A percentile compares a stretch with the other conserved stretches of the same genome.
These are phyloP conservation scores for Piper longum DNA, from an alignment of 164 flowering plant species.

Conservation along the genomic window DNA sequence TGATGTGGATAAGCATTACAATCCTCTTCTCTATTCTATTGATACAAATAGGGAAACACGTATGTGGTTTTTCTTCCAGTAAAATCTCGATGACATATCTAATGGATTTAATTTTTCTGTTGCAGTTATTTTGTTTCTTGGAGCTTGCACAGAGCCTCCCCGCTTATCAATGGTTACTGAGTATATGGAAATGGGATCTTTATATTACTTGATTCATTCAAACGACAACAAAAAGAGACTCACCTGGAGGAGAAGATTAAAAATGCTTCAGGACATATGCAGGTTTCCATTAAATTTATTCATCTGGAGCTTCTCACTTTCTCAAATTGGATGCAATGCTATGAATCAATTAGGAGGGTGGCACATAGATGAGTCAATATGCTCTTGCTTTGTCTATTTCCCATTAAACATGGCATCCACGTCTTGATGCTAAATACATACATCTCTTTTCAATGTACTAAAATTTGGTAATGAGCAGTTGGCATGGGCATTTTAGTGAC, in stretches of 20 bases:
- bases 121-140: conserved; percentile 92
- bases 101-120: not conserved
- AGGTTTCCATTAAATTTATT: conserved; percentile 30
- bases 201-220: conserved; percentile 69
- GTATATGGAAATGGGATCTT: conserved; percentile 95
- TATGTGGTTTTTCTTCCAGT: no score
- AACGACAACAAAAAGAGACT: conserved; percentile 89
- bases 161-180: conserved; percentile 92
- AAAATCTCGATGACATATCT: no score
- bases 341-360: not conserved
- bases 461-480: no score
- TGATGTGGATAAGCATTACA: no score
- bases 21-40: no score
- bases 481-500: not conserved
- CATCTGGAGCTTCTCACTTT: not conserved
- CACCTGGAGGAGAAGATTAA: conserved; percentile 71
- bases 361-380: not conserved
- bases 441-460: no score
- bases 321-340: not conserved
- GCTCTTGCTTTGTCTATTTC: not conserved
- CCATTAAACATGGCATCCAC: not conserved
- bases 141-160: conserved; percentile 94
- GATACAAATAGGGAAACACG: no score
- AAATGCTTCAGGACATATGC: conserved; percentile 95
- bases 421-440: no score